phyloP scores from a whole-genome alignment of 2,329 filamentous ascomycete genomes.

The Epichloe uncinata region DNA sequence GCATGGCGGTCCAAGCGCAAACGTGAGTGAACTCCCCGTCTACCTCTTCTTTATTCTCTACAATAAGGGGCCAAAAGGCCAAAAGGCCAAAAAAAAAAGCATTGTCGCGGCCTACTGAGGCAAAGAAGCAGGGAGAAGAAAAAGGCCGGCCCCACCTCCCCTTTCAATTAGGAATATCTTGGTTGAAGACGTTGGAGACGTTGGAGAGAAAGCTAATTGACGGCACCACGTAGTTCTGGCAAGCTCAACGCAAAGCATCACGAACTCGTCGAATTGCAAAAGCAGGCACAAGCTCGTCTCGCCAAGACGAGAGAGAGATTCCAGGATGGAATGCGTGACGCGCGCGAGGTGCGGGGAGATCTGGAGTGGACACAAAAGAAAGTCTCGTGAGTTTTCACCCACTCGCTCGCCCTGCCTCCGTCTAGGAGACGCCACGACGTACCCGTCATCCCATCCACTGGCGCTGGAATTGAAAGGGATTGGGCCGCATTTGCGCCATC shows the following conservation, averaged over 20 bases:
- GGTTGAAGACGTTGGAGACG: too few relatives aligned
- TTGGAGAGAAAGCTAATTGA: constrained; percentile 3
- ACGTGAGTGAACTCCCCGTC: constrained; percentile 50
- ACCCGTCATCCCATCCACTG: background rate
- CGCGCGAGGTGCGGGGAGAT: constrained; percentile 81
- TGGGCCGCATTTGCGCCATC: background rate
- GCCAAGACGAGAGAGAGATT: constrained; percentile 75
- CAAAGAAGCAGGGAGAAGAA: too few relatives aligned
- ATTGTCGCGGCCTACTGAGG: too few relatives aligned
- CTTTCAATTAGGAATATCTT: too few relatives aligned
- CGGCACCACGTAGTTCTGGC: constrained; percentile 58
- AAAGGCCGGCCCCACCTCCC: too few relatives aligned
- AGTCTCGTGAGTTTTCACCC: constrained; percentile 55
- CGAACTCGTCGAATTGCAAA: constrained; percentile 80
- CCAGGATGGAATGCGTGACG: constrained; percentile 77
- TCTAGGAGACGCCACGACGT: background rate
- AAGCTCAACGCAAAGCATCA: constrained; percentile 89
- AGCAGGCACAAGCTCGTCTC: constrained; percentile 74
- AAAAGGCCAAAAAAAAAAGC: too few relatives aligned
- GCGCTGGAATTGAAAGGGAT: background rate
- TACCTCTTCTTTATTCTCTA: too few relatives aligned
- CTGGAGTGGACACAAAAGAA: constrained; percentile 96
- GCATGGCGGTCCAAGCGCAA: constrained; percentile 64
- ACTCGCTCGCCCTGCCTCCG: background rate
- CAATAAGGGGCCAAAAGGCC: too few relatives aligned